Conservation (phyloP, 2,329 filamentous ascomycete species). For the Fusarium decemcellulare region DNA sequence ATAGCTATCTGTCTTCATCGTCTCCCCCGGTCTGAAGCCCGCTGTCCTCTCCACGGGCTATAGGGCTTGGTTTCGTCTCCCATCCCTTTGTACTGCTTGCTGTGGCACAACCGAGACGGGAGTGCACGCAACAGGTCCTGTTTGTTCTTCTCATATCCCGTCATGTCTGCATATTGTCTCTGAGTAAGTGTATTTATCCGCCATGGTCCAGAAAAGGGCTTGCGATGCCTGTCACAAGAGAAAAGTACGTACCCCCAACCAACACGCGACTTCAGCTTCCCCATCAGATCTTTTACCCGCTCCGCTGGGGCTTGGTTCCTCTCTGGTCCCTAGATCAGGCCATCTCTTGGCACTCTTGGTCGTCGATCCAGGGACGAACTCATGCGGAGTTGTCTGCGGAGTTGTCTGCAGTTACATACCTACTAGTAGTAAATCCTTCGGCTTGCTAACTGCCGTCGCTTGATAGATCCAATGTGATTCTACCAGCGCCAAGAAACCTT, state of each 20-base stretch:
- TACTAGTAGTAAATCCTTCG: background rate
- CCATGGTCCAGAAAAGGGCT: conserved; percentile 36
- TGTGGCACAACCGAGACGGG: conserved; percentile 10
- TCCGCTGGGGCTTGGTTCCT: background rate
- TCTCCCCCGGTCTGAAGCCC: background rate
- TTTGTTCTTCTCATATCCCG: background rate
- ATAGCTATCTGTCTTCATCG: conserved; percentile 2
- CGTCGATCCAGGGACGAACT: background rate
- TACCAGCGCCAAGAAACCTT: conserved; percentile 14
- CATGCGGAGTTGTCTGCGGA: background rate
- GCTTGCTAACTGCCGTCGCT: conserved; percentile 7
- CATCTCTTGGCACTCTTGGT: conserved; percentile 17
- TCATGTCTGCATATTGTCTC: conserved; percentile 3
- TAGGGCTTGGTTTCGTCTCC: conserved; percentile 4
- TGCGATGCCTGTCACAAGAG: conserved; percentile 44
- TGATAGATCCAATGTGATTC: conserved; percentile 42
- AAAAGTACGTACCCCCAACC: conserved; percentile 38
- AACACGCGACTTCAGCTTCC: background rate
- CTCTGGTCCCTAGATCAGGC: conserved; percentile 1
- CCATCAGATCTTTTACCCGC: background rate
- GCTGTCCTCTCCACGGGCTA: background rate
- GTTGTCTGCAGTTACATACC: background rate
- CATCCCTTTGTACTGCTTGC: background rate
- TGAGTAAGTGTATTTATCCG: conserved; percentile 1
- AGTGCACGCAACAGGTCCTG: background rate